Evolutionary conservation across 2,329 filamentous ascomycete species (phyloP).

Genomic region (Venturia oleaginea): DNA sequence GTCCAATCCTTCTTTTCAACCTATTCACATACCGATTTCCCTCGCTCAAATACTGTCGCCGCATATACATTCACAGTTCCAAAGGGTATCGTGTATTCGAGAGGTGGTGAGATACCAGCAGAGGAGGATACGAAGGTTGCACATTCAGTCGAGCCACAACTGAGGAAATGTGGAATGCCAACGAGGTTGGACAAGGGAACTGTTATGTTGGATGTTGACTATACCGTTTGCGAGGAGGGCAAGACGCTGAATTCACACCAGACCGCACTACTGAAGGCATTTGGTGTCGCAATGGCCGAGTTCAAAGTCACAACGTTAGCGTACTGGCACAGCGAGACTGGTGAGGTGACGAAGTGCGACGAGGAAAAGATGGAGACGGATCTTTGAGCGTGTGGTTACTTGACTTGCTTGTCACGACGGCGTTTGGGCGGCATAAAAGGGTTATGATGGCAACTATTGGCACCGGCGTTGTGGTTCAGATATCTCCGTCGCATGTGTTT

Average conservation of each 20-base stretch:
- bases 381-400: not conserved
- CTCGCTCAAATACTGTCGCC: conserved; percentile 72
- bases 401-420: not conserved
- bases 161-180: conserved; percentile 82
- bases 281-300: conserved; percentile 82
- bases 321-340: conserved; percentile 27
- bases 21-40: conserved; percentile 75
- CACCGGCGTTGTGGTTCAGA: not conserved
- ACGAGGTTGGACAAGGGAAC: conserved; percentile 82
- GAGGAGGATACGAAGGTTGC: conserved; percentile 81
- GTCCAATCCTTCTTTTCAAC: conserved; percentile 64
- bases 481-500: not conserved
- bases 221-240: conserved; percentile 75
- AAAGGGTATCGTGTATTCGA: conserved; percentile 68
- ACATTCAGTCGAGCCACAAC: conserved; percentile 81
- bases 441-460: not conserved
- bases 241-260: conserved; percentile 82
- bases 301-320: conserved; percentile 77
- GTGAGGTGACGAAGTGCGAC: conserved; percentile 5
- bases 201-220: conserved; percentile 65
- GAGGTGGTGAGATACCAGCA: conserved; percentile 65
- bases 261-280: conserved; percentile 88
- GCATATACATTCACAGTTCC: conserved; percentile 72
- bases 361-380: conserved; percentile 7
- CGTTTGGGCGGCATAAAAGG: conserved; percentile 5